Percentiles rank a stretch among this genome's conserved stretches.
These are phyloP conservation scores for Yamadazyma dushanensis DNA, from an alignment of 1,139 yeast species.

Conservation along the genomic window DNA sequence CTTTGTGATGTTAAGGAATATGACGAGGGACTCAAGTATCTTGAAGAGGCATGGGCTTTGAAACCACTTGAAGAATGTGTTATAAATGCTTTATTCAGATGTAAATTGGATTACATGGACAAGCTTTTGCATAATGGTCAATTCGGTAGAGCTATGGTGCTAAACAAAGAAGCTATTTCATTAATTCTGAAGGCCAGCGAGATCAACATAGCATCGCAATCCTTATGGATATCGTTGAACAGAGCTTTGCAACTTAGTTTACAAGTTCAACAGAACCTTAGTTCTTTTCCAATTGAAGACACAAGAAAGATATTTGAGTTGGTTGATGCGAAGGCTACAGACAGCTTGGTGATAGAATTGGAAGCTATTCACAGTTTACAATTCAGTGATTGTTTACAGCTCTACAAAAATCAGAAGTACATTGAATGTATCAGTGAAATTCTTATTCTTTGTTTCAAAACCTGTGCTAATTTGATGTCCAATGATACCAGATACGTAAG, in stretches of 20 bases:
- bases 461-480: conserved; percentile 31
- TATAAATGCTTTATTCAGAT: conserved; percentile 56
- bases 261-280: conserved; percentile 42
- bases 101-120: conserved; percentile 54
- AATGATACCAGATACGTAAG: conserved; percentile 48
- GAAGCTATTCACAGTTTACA: background rate
- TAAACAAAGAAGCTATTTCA: conserved; percentile 47
- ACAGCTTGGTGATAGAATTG: background rate
- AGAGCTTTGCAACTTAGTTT: conserved; percentile 50
- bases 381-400: background rate
- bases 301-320: conserved; percentile 33
- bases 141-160: conserved; percentile 54
- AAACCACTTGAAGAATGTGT: conserved; percentile 59
- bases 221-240: conserved; percentile 56
- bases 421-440: conserved; percentile 23
- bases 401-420: conserved; percentile 17
- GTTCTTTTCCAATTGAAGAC: conserved; percentile 43
- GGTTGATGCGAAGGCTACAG: background rate
- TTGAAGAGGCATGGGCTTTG: conserved; percentile 38
- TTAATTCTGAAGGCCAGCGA: conserved; percentile 44
- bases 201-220: conserved; percentile 39
- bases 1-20: conserved; percentile 45
- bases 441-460: conserved; percentile 29
- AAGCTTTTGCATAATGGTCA: conserved; percentile 60
- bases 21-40: conserved; percentile 32